Percentiles rank a stretch among this genome's conserved stretches.
phyloP scores from a whole-genome alignment of 768 basidiomycete species.

The Mycena rosella region DNA sequence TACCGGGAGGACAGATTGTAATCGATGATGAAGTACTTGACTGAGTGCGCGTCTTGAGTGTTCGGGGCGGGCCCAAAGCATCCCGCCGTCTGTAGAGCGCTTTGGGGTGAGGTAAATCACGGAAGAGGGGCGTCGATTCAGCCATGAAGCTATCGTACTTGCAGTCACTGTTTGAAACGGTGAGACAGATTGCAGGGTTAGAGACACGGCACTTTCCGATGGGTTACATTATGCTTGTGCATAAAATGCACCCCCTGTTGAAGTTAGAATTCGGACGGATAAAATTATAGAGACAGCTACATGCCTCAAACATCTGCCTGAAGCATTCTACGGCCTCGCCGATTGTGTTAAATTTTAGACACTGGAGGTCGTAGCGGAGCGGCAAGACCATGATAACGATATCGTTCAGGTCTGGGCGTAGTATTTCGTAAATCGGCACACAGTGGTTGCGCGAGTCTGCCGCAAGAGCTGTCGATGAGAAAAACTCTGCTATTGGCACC shows the following conservation, averaged over 20 bases:
- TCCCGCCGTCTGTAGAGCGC: neutral
- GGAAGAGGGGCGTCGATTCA: neutral
- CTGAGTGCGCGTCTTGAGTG: neutral
- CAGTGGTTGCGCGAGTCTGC: neutral
- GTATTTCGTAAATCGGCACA: neutral
- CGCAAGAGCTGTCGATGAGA: neutral
- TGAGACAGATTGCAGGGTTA: neutral
- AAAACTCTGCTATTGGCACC: neutral
- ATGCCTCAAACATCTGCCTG: conserved; percentile 1
- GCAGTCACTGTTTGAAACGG: neutral
- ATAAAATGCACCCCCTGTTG: neutral
- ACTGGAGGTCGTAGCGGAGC: neutral
- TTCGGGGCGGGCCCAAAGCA: neutral
- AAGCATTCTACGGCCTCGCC: neutral
- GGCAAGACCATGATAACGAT: neutral
- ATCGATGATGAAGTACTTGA: neutral
- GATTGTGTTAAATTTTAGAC: neutral
- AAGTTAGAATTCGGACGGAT: neutral
- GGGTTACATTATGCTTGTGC: neutral
- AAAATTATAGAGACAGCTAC: neutral
- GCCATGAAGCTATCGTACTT: conserved; percentile 4
- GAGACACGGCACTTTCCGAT: neutral
- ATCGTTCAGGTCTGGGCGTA: neutral
- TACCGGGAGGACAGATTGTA: neutral
- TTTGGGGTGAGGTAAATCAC: neutral